Base-by-base conservation (phyloP, 2,329 filamentous ascomycete species). In the Xylaria sp. region DNA sequence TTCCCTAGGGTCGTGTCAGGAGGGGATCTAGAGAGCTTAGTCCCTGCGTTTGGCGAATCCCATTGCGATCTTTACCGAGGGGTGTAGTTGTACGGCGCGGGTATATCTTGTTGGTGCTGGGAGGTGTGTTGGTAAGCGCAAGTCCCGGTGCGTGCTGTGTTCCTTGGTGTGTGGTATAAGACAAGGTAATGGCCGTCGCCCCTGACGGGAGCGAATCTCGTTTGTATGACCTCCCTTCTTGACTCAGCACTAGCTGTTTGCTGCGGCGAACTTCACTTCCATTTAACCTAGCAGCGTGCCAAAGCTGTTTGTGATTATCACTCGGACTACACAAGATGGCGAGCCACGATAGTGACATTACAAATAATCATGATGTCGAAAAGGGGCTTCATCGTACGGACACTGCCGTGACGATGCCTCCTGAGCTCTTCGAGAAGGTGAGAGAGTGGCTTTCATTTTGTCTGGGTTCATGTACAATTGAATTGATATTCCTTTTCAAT, bases 341-440 rank as follows among this genome's bases (percentile, higher is more conserved):
- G 15, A 64, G 56, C 46, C 53, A 64, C 46, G 58, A 52, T 31
- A 41, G 58, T 17, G 49, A 44, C 41, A 54, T 48, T 27, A 33
- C 44, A 13, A 60, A 52, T 38, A 46, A 62, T 15, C 60, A 65
- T 29, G 75, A 76, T 55, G 70, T 74, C 52, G 75, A 77, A 48
- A 77, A 75, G 58, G 75, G 73, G 21, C 66, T 77, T 31, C 67
- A 73, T 44, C 64, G 72, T 29, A 72, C 74, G 0, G 69, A 71
- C 0, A 77, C 75, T 2, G 68, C 68, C 7, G 74, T 77, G 25
- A 76, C 75, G 10, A 76, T 77, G 73, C 74, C 75, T 1, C 74
- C 74, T 11, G 75, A 77, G 68, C 72, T 77, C 5, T 77, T 77
- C 38, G 75, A 77, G 63, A 77, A 76, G 64, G 71, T 70, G 49